Percentiles rank a stretch among this genome's conserved stretches.
Evolutionary conservation across 306 rosid genomes (phyloP).

Genomic region (Oxytropis ochrocephala): DNA sequence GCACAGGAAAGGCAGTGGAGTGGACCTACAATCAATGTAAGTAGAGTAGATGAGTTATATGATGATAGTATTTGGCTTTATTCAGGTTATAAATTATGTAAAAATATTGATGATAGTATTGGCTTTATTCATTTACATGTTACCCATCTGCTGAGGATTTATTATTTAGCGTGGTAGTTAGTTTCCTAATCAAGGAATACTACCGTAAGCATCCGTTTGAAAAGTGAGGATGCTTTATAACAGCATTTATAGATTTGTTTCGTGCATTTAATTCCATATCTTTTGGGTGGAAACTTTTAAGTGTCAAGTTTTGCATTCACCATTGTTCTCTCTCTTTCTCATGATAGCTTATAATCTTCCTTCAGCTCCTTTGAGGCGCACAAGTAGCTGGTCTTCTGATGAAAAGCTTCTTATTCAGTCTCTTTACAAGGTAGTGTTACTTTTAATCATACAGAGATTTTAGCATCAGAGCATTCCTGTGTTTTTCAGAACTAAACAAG

Average conservation of each 20-base stretch:
- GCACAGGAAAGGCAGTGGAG: constrained; percentile 63
- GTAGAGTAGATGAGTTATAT: background rate
- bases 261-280: too few species aligned
- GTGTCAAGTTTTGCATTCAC: background rate
- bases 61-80: constrained; percentile 11
- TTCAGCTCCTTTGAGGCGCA: constrained; percentile 63
- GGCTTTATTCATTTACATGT: background rate
- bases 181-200: too few species aligned
- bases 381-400: constrained; percentile 84
- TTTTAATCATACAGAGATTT: background rate
- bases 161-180: too few species aligned
- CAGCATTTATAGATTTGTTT: too few species aligned
- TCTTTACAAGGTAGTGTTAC: constrained; percentile 64
- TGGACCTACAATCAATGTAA: constrained; percentile 63
- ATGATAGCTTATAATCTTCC: background rate
- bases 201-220: too few species aligned
- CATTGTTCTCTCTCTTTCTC: background rate
- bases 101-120: background rate
- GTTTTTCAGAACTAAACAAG: background rate
- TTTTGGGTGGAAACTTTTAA: too few species aligned
- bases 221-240: too few species aligned
- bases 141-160: too few species aligned
- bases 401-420: constrained; percentile 82
- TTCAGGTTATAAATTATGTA: constrained; percentile 39
- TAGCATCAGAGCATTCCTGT: background rate